These are phyloP conservation scores for Hypericum perforatum DNA, from an alignment of 345 rosid species.

Conservation along the genomic window DNA sequence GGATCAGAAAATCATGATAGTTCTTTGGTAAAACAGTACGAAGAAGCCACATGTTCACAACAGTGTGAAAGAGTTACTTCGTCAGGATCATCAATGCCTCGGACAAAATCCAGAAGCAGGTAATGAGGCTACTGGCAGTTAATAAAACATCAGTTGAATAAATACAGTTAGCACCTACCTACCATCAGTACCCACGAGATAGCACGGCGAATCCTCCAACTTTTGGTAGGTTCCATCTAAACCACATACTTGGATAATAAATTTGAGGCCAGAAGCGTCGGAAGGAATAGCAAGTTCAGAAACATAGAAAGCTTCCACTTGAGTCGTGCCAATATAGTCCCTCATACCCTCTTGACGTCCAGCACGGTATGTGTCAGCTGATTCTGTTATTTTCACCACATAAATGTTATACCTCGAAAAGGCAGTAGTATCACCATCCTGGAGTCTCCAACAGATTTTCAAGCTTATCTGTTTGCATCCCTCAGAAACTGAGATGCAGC, in stretches of 20 bases:
- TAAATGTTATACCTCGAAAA: conserved; percentile 45
- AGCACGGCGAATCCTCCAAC: conserved; percentile 42
- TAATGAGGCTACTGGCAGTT: background rate
- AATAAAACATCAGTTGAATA: background rate
- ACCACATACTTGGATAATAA: conserved; percentile 44
- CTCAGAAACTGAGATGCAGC: conserved; percentile 30
- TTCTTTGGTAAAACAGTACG: no score
- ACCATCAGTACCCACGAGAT: conserved; percentile 24
- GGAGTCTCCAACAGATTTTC: conserved; percentile 47
- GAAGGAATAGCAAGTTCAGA: conserved; percentile 39
- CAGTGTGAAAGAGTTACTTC: no score
- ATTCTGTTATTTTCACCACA: conserved; percentile 24
- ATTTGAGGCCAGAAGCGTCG: conserved; percentile 28
- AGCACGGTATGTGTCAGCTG: no score
- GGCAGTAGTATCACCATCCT: conserved; percentile 13
- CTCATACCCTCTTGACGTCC: conserved; percentile 4
- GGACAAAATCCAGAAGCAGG: no score
- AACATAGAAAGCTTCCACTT: conserved; percentile 43
- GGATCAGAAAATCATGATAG: no score
- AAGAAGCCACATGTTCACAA: no score
- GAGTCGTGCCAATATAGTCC: conserved; percentile 45
- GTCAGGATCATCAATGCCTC: no score
- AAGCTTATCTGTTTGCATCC: conserved; percentile 34
- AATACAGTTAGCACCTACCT: conserved; percentile 3
- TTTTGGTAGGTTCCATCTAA: conserved; percentile 28